Evolutionary conservation across 345 rosid species (phyloP).

Genomic region (Salix dunnii): DNA sequence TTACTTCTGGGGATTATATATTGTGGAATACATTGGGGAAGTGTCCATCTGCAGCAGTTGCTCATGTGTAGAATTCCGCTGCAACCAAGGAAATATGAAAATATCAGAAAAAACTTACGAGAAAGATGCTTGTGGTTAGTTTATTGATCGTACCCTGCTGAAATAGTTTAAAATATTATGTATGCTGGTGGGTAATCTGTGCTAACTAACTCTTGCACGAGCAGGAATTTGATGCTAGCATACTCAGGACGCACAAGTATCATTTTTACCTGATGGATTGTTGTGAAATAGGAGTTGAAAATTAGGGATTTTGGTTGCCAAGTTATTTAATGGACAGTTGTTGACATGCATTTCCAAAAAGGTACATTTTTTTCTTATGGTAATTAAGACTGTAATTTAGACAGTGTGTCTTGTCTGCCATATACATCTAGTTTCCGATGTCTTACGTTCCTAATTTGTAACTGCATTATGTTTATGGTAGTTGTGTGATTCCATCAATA

Average conservation of each 20-base stretch:
- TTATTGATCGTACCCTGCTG: neutral
- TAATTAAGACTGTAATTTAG: no score
- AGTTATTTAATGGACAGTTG: neutral
- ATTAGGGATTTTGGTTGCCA: neutral
- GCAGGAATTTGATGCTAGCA: neutral
- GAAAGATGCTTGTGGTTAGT: constrained; percentile 3
- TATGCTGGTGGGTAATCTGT: neutral
- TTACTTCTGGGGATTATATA: constrained; percentile 77
- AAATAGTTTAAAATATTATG: neutral
- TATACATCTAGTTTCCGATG: no score
- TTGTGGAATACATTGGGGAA: constrained; percentile 94
- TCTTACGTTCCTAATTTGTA: no score
- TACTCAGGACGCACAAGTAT: neutral
- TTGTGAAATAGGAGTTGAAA: neutral
- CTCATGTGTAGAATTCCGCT: neutral
- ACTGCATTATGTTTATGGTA: no score
- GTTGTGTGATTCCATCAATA: no score
- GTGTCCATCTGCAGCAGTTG: constrained; percentile 47
- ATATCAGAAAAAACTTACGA: neutral
- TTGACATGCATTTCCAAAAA: neutral
- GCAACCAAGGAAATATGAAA: neutral
- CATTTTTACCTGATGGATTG: neutral
- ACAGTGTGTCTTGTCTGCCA: no score
- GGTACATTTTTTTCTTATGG: neutral
- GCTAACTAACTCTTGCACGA: neutral